A percentile compares a stretch with the other conserved stretches of the same genome.
These are phyloP conservation scores for Tephrocybe sp. DNA, from an alignment of 768 basidiomycete species.

Conservation along the genomic window DNA sequence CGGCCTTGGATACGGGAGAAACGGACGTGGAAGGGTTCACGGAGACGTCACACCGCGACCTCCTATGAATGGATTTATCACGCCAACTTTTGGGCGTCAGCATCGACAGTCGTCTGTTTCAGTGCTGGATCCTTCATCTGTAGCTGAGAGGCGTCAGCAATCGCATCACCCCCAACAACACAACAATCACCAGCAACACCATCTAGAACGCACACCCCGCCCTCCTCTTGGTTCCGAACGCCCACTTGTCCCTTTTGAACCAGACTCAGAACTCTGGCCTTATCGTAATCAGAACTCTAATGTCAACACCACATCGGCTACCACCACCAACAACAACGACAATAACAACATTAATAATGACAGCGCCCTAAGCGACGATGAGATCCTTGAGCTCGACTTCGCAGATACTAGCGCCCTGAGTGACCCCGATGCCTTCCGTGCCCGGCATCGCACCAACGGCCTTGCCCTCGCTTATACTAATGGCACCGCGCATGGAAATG, in stretches of 20 bases:
- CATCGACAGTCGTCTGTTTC: slow-evolving; percentile 1
- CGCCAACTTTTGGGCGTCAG: slow-evolving; percentile 13
- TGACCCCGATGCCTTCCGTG: slow-evolving; percentile 56
- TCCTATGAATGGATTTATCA: slow-evolving; percentile 25
- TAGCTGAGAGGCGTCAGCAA: neutral
- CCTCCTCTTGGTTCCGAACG: slow-evolving; percentile 23
- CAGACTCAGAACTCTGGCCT: slow-evolving; percentile 71
- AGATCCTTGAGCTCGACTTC: slow-evolving; percentile 76
- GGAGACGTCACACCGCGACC: slow-evolving; percentile 68
- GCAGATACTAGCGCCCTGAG: slow-evolving; percentile 71
- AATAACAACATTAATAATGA: neutral
- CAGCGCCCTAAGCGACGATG: slow-evolving; percentile 30
- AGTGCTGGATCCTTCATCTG: neutral
- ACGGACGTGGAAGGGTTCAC: slow-evolving; percentile 29
- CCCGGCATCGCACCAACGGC: slow-evolving; percentile 13
- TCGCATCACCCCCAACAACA: neutral
- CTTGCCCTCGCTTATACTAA: neutral
- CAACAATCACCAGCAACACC: neutral
- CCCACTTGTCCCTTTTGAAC: slow-evolving; percentile 56
- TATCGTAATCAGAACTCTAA: slow-evolving; percentile 28
- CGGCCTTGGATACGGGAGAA: slow-evolving; percentile 16
- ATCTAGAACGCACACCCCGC: neutral
- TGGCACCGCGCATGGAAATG: slow-evolving; percentile 5
- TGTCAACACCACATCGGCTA: no score
- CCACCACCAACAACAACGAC: neutral